Evolutionary conservation across 345 rosid species (phyloP), one percentile per base, ranked within the genome.

Genomic region (Syzygium aromaticum): DNA sequence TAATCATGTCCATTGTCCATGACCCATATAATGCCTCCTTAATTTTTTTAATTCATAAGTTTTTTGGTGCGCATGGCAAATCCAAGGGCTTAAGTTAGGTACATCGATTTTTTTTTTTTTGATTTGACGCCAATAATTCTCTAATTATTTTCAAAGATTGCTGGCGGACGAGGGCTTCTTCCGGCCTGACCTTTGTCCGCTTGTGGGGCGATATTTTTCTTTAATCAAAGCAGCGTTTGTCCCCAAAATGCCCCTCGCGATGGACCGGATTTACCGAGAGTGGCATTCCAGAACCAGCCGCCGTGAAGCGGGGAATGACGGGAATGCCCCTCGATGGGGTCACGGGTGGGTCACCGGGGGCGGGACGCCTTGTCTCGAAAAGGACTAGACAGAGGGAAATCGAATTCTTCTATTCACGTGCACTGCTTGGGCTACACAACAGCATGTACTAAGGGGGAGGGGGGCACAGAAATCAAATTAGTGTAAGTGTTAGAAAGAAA

Each of bases 261-360:
- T 16, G 67, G 51, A 11, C 6, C 1, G 15, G 59, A 88, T 84
- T 87, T 5, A 63, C 88, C 22, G 38, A 9, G 53, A 86, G 17
- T 23, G 28, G 85, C 90, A 90, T 54, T 7, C 4, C 5, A 8
- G n/a, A 16, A 5, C 1, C n/a, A 67, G 88, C 90, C 88, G 88
- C 63, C 67, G 30, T 73, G 90, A 89, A 78, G 38, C 15, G 13
- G 5, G 30, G 85, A 89, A 64, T 73, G 30, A 89, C 92, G 16
- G 84, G 63, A 86, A 84, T 64, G 84, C 84, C 86, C 90, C 85
- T 86, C 12, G 1, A 84, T 27, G 23, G 57, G 23, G 78, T 90
- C 93, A 90, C 93, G 89, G 93, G 88, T 28, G 90, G 90, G 82
- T 88, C 89, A 63, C 77, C 23, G 73, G 57, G n/a, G 63, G 40